Percentiles rank a stretch among this genome's conserved stretches.
These are phyloP conservation scores for Oryza meridionalis DNA, from an alignment of 176 grass and related monocot species.

Conservation along the genomic window DNA sequence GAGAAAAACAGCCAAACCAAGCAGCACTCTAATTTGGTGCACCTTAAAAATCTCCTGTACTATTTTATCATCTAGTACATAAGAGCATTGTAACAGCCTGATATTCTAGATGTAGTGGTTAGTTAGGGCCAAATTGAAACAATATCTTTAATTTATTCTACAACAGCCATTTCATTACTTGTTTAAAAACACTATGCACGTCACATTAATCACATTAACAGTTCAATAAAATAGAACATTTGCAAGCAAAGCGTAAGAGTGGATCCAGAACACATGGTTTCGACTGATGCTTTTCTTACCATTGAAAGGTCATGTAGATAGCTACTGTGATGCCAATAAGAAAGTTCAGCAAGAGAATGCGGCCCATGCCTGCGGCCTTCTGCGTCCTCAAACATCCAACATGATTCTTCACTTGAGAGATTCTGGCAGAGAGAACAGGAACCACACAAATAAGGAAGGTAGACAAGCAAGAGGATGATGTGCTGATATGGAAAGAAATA, in stretches of 20 bases:
- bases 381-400: conserved; percentile 96
- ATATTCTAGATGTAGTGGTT: background rate
- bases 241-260: conserved; percentile 1
- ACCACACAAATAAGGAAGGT: conserved; percentile 25
- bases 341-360: conserved; percentile 93
- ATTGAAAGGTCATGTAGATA: conserved; percentile 88
- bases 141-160: background rate
- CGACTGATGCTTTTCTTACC: conserved; percentile 55
- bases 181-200: background rate
- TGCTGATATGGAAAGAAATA: conserved; percentile 8
- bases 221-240: background rate
- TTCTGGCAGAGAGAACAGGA: conserved; percentile 42
- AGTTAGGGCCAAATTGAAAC: conserved; percentile 28
- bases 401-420: conserved; percentile 69
- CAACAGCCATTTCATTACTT: conserved; percentile 4
- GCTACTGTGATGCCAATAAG: conserved; percentile 90
- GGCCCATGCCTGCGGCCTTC: conserved; percentile 74
- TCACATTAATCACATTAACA: background rate
- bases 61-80: background rate
- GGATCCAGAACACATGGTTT: conserved; percentile 15
- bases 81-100: conserved; percentile 19
- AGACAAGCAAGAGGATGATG: conserved; percentile 2
- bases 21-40: background rate
- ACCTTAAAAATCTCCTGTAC: background rate
- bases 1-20: background rate